phyloP scores from a whole-genome alignment of 306 rosid species.

The Acacia melanoxylon region DNA sequence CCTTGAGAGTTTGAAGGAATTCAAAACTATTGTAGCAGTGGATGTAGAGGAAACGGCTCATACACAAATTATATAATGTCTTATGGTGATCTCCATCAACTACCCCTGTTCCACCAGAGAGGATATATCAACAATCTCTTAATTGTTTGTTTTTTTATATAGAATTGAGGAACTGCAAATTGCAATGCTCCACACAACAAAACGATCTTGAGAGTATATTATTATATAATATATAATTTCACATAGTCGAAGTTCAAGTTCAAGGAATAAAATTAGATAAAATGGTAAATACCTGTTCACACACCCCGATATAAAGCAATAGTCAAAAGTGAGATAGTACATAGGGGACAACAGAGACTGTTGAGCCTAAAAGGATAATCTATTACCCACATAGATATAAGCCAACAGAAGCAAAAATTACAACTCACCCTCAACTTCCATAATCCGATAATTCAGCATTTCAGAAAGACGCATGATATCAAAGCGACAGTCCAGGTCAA shows the following conservation, averaged over 20 bases:
- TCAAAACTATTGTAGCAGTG: constrained; percentile 75
- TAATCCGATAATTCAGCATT: constrained; percentile 56
- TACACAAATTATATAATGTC: constrained; percentile 52
- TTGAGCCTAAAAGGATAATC: not conserved
- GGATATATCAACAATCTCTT: constrained; percentile 8
- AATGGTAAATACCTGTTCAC: not conserved
- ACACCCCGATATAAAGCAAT: not conserved
- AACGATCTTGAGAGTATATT: not conserved
- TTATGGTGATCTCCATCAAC: constrained; percentile 30
- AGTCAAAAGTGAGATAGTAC: not conserved
- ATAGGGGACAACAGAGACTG: not conserved
- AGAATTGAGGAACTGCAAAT: not conserved
- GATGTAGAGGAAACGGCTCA: constrained; percentile 70
- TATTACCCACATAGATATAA: not conserved
- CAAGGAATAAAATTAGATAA: not conserved
- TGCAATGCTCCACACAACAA: not conserved
- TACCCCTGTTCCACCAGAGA: constrained; percentile 30
- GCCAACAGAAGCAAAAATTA: not conserved
- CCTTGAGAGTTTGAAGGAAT: constrained; percentile 94
- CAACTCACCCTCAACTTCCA: constrained; percentile 47
- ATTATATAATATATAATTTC: not conserved
- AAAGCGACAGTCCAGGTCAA: constrained; percentile 82
- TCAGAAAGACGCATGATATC: constrained; percentile 62
- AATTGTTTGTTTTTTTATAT: constrained; percentile 24
- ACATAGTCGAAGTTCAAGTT: not conserved